Evolutionary conservation across 1,139 yeast species (phyloP).

Genomic region (Candida smagusa): DNA sequence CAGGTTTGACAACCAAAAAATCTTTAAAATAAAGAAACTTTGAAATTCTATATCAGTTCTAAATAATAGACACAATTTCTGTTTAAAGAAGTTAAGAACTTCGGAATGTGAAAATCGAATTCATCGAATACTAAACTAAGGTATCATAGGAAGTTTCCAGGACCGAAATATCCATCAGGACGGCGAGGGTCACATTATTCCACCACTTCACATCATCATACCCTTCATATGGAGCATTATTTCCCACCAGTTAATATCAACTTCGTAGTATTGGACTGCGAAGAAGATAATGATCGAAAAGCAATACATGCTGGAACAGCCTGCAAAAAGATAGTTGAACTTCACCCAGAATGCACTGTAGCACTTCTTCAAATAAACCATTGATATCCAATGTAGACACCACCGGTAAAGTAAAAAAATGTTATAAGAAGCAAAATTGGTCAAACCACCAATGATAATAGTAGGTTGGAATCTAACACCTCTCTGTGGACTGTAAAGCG

Average conservation of each 20-base stretch:
- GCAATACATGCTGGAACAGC: conserved; percentile 13
- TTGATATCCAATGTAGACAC: conserved; percentile 12
- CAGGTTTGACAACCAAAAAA: too few relatives aligned
- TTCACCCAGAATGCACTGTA: conserved; percentile 16
- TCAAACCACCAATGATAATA: conserved; percentile 14
- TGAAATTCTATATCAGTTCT: too few relatives aligned
- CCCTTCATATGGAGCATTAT: conserved; percentile 11
- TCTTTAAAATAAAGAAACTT: too few relatives aligned
- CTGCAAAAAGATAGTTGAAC: conserved; percentile 15
- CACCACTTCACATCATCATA: conserved; percentile 11
- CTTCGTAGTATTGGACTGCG: conserved; percentile 15
- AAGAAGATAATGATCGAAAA: conserved; percentile 16
- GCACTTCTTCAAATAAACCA: conserved; percentile 13
- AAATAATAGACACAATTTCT: too few relatives aligned
- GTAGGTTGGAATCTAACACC: conserved; percentile 15
- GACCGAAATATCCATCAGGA: conserved; percentile 16
- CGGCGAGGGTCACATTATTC: conserved; percentile 9
- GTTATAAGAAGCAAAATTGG: conserved; percentile 13
- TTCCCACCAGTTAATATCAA: conserved; percentile 16
- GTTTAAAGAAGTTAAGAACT: too few relatives aligned
- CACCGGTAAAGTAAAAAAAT: conserved; percentile 14
- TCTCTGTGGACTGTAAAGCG: conserved; percentile 14
- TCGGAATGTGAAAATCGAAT: too few relatives aligned
- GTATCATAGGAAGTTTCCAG: conserved; percentile 10
- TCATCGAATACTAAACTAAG: too few relatives aligned